Percentiles rank a stretch among this genome's conserved stretches.
These are phyloP conservation scores for Xylaria sp. DNA, from an alignment of 2,329 filamentous ascomycete species.

Conservation along the genomic window DNA sequence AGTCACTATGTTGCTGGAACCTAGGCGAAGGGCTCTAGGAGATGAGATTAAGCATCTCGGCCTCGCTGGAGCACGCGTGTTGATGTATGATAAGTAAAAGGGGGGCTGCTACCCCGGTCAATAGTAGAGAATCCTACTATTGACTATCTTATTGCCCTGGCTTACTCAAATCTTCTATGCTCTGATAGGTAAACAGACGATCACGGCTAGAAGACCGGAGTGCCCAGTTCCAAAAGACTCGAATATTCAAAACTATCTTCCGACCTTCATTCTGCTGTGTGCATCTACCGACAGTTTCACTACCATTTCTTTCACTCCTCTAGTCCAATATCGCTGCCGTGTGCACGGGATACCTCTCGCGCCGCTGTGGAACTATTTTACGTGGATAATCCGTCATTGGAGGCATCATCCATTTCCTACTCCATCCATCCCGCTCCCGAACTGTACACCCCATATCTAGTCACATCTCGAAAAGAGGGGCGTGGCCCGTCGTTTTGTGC, in stretches of 20 bases:
- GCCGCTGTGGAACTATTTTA: background rate
- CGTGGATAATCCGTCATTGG: conserved; percentile 8
- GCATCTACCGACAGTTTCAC: background rate
- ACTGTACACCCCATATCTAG: conserved; percentile 1
- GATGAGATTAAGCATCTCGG: background rate
- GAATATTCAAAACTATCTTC: background rate
- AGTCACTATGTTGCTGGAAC: conserved; percentile 1
- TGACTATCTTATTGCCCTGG: conserved; percentile 7
- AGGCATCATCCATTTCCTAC: conserved; percentile 18
- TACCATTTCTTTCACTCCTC: background rate
- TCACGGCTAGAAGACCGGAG: background rate
- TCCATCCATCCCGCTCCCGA: conserved; percentile 12
- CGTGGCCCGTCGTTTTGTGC: background rate
- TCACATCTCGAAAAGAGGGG: conserved; percentile 6
- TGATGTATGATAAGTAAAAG: background rate
- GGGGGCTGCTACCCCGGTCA: conserved; percentile 6
- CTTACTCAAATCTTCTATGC: background rate
- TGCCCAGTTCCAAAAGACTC: background rate
- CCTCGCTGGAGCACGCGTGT: background rate
- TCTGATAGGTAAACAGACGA: background rate
- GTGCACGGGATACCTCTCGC: conserved; percentile 2
- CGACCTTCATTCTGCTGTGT: background rate
- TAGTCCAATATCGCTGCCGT: background rate
- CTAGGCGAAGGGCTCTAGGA: background rate
- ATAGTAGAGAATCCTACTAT: conserved; percentile 12